Evolutionary conservation across 1,284 basidiomycete species (phyloP).

Genomic region (Psilocybe mexicana): DNA sequence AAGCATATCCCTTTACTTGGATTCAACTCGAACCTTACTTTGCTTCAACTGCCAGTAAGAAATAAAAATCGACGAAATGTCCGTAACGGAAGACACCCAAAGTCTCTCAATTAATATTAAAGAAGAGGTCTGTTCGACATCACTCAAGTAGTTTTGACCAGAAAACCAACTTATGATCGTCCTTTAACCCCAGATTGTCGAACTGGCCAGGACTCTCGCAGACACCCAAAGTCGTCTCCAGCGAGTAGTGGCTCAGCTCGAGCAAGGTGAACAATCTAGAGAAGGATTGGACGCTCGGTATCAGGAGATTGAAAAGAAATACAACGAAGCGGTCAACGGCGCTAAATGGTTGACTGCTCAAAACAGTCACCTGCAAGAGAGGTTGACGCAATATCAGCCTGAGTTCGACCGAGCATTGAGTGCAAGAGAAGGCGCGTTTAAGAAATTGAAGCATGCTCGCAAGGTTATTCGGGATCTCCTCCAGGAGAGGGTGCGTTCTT

Average conservation of each 20-base stretch:
- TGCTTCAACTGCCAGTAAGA: not conserved
- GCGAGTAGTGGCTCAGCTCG: slow-evolving; percentile 19
- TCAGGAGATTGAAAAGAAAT: slow-evolving; percentile 32
- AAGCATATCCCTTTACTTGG: slow-evolving; percentile 12
- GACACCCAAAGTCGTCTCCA: slow-evolving; percentile 28
- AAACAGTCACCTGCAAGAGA: slow-evolving; percentile 32
- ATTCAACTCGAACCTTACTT: not conserved
- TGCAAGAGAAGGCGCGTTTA: slow-evolving; percentile 34
- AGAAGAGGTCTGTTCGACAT: slow-evolving; percentile 20
- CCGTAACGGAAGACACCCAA: not conserved
- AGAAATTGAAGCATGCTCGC: slow-evolving; percentile 38
- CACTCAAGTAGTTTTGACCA: not conserved
- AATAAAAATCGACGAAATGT: not conserved
- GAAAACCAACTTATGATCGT: not conserved
- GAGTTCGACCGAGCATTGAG: slow-evolving; percentile 31
- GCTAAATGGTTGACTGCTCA: slow-evolving; percentile 28
- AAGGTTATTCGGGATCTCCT: slow-evolving; percentile 41
- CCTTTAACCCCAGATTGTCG: slow-evolving; percentile 17
- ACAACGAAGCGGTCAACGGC: slow-evolving; percentile 25
- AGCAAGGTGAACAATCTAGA: slow-evolving; percentile 14
- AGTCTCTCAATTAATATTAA: slow-evolving; percentile 9
- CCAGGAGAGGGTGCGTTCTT: slow-evolving; percentile 38
- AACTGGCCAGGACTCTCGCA: slow-evolving; percentile 21
- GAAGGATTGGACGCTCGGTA: slow-evolving; percentile 27
- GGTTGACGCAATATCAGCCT: slow-evolving; percentile 23